A percentile compares a stretch with the other conserved stretches of the same genome.
These are phyloP conservation scores for Chlamydomonas eustigma DNA, from an alignment of 139 green algal genomes.

Conservation along the genomic window DNA sequence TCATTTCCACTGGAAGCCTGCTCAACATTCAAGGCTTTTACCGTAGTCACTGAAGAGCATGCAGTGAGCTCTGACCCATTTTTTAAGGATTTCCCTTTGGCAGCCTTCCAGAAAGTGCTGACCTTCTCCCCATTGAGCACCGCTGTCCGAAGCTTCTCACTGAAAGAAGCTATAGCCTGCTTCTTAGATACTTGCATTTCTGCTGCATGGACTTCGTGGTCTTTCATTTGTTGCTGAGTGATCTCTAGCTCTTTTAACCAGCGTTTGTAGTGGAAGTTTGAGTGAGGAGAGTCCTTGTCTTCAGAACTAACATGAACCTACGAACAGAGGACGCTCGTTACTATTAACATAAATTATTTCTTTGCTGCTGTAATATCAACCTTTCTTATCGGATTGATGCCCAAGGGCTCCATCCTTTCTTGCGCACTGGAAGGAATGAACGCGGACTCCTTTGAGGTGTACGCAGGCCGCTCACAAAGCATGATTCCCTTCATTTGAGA, in stretches of 20 bases:
- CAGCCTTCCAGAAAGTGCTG: slow-evolving; percentile 5
- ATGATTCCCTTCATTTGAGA: not conserved
- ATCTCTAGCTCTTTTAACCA: not conserved
- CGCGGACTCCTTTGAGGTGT: not conserved
- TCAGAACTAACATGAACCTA: not conserved
- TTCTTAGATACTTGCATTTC: not conserved
- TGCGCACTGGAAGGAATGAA: not conserved
- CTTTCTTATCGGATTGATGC: not conserved
- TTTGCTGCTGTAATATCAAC: too few species aligned
- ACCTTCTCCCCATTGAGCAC: slow-evolving; percentile 7
- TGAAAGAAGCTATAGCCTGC: not conserved
- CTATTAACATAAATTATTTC: not conserved
- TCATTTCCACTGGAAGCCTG: too few species aligned
- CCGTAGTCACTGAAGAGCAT: too few species aligned
- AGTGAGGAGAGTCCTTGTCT: not conserved
- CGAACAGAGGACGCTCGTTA: not conserved
- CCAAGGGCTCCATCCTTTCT: not conserved
- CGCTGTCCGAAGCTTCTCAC: not conserved
- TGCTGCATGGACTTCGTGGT: not conserved
- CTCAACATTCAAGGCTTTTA: too few species aligned
- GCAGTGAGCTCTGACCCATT: too few species aligned
- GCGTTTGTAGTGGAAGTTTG: not conserved
- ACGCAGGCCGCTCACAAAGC: not conserved
- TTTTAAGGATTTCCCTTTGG: too few species aligned
- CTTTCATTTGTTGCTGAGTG: not conserved